These are phyloP conservation scores for Globisporangium megalacanthum DNA, from an alignment of 352 stramenopile genomes.

Conservation along the genomic window DNA sequence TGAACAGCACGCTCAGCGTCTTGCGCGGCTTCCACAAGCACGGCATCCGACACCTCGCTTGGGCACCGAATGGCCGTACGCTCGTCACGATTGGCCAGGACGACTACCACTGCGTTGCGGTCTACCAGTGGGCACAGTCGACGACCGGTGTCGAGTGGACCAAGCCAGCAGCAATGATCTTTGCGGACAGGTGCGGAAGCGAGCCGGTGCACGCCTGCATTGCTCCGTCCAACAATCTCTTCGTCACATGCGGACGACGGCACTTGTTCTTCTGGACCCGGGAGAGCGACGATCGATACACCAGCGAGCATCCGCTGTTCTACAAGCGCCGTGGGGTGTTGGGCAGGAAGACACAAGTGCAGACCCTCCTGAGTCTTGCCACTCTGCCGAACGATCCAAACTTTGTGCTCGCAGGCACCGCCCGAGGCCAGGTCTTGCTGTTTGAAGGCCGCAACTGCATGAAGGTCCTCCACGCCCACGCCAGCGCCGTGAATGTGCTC, in stretches of 20 bases:
- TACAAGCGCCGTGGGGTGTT: conserved; percentile 45
- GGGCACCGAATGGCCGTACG: conserved; percentile 63
- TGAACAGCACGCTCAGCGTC: conserved; percentile 44
- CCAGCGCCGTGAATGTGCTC: conserved; percentile 50
- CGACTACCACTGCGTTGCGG: conserved; percentile 56
- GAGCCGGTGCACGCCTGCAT: conserved; percentile 45
- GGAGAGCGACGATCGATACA: conserved; percentile 55
- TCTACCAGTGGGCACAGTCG: conserved; percentile 67
- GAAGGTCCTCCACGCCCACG: conserved; percentile 61
- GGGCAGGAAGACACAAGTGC: conserved; percentile 60
- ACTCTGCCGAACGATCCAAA: conserved; percentile 39
- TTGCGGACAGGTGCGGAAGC: conserved; percentile 37
- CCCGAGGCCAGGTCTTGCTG: conserved; percentile 69
- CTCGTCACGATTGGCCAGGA: conserved; percentile 68
- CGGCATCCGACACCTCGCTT: conserved; percentile 62
- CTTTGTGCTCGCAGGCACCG: conserved; percentile 54
- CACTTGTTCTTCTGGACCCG: conserved; percentile 75
- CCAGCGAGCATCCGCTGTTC: conserved; percentile 39
- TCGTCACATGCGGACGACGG: conserved; percentile 56
- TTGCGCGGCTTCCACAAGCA: conserved; percentile 63
- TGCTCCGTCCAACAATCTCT: conserved; percentile 35
- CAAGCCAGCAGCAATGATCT: conserved; percentile 46
- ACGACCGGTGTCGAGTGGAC: conserved; percentile 35
- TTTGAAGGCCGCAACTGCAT: conserved; percentile 80
- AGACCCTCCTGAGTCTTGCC: conserved; percentile 59